Base-by-base conservation (phyloP, 2,329 filamentous ascomycete species). In the Alternaria arborescens region DNA sequence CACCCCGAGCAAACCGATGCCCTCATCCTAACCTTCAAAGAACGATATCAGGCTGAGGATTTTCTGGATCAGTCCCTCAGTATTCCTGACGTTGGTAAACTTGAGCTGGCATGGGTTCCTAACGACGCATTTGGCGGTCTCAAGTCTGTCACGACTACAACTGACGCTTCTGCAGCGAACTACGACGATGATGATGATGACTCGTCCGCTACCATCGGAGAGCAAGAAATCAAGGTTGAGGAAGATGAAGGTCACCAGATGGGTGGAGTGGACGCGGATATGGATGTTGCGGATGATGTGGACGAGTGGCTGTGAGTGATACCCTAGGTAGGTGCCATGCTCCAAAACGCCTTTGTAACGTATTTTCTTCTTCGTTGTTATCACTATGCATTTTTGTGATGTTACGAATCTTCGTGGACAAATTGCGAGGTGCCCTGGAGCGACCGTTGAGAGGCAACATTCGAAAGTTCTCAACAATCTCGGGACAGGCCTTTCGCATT, bases 61-160 rank as follows among this genome's bases (percentile, higher is more conserved):
- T 86, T 87, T 69, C 82, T 85, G 28, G 78, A 87, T n/a, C 75
- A 85, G 47, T 82, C 82, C 46, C 83, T 84, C 43, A 79, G 84
- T 20, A 86, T 93, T 41, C 87, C 89, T 0, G 86, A 87, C 7
- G 79, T 92, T 11, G 88, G 86, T 42, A 85, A 85, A 46, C 82
- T 93, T 12, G 88, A 92, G 55, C 76, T 92, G 40, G 77, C 85
- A 1, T 94, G 91, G 91, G 83, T 85, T n/a, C 65, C 73, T 8
- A 78, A 77, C 34, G 66, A 70, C 36, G 68, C 65, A 2, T 65
- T 69, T 26, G 66, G 62, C 18, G 64, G 65, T 7, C 48, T 69
- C 11, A 52, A 57, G 43, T 50, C 62, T 6, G 51, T 55, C 52
- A 52, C 44, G 14, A 47, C 53, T 4, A 60, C 53, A 5, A 11